Evolutionary conservation across 2,329 filamentous ascomycete species (phyloP).

Genomic region (Penicillium aurantiogriseum): DNA sequence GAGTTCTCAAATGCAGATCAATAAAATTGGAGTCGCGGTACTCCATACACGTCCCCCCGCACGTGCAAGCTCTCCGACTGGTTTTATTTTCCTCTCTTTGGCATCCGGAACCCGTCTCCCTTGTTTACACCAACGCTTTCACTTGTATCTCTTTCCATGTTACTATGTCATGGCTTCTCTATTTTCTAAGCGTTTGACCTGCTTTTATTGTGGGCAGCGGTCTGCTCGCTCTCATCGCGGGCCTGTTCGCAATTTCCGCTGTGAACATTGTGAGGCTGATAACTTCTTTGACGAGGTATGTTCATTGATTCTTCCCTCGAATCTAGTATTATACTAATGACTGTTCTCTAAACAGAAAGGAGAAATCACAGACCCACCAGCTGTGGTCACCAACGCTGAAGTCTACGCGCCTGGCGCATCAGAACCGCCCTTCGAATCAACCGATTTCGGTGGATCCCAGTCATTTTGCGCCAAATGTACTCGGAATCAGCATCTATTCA

Average conservation of each 20-base stretch:
- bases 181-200: slow-evolving; percentile 55
- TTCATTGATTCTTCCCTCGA: slow-evolving; percentile 6
- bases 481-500: slow-evolving; percentile 84
- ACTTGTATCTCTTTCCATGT: neutral
- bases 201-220: slow-evolving; percentile 80
- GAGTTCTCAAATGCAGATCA: neutral
- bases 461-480: slow-evolving; percentile 75
- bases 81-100: slow-evolving; percentile 17
- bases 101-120: slow-evolving; percentile 6
- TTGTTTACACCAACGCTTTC: slow-evolving; percentile 12
- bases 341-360: slow-evolving; percentile 65
- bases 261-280: slow-evolving; percentile 74
- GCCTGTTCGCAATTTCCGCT: slow-evolving; percentile 65
- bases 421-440: slow-evolving; percentile 47
- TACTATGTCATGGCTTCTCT: slow-evolving; percentile 41
- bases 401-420: slow-evolving; percentile 35
- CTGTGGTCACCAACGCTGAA: slow-evolving; percentile 53
- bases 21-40: slow-evolving; percentile 13
- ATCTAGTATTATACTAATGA: slow-evolving; percentile 20
- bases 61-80: slow-evolving; percentile 12
- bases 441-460: slow-evolving; percentile 36
- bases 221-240: slow-evolving; percentile 61
- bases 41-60: slow-evolving; percentile 21
- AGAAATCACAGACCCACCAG: slow-evolving; percentile 83
- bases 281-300: slow-evolving; percentile 86